phyloP scores from a whole-genome alignment of 352 stramenopile species.

The Phytopythium chamaehyphon region DNA sequence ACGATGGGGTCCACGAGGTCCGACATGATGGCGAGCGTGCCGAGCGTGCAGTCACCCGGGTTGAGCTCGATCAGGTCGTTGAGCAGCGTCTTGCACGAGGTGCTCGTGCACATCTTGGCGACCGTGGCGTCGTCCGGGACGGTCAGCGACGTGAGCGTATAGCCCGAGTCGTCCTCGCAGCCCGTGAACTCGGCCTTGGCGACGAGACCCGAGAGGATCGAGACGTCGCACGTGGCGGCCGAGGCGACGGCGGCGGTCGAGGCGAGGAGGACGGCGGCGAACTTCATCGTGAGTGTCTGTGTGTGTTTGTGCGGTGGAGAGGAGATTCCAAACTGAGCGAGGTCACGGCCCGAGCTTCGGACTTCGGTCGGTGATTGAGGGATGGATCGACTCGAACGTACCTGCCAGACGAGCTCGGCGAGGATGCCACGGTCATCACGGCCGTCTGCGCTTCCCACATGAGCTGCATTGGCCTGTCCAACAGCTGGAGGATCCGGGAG shows the following conservation, averaged over 20 bases:
- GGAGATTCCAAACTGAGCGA: slow-evolving; percentile 24
- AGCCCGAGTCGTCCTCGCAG: slow-evolving; percentile 24
- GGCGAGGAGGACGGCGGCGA: slow-evolving; percentile 12
- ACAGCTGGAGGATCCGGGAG: slow-evolving; percentile 1
- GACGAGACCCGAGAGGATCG: slow-evolving; percentile 18
- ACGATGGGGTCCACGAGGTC: slow-evolving; percentile 24
- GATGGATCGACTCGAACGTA: not conserved
- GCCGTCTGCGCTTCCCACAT: not conserved
- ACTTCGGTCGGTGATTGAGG: too few species aligned
- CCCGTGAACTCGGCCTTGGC: slow-evolving; percentile 14
- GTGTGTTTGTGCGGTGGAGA: slow-evolving; percentile 11
- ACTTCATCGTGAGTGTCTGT: slow-evolving; percentile 26
- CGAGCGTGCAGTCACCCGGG: slow-evolving; percentile 24
- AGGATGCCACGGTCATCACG: not conserved
- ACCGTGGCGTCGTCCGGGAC: slow-evolving; percentile 21
- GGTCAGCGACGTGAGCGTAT: slow-evolving; percentile 24
- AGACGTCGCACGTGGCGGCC: slow-evolving; percentile 25
- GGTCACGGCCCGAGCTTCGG: too few species aligned
- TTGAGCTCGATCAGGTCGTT: slow-evolving; percentile 16
- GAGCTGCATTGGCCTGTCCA: not conserved
- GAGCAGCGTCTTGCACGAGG: slow-evolving; percentile 24
- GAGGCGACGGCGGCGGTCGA: slow-evolving; percentile 16
- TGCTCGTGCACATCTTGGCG: slow-evolving; percentile 25
- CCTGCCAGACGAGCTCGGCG: not conserved
- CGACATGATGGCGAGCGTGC: slow-evolving; percentile 25